Conservation (phyloP, 768 basidiomycete genomes). For the Heimioporus sp. region DNA sequence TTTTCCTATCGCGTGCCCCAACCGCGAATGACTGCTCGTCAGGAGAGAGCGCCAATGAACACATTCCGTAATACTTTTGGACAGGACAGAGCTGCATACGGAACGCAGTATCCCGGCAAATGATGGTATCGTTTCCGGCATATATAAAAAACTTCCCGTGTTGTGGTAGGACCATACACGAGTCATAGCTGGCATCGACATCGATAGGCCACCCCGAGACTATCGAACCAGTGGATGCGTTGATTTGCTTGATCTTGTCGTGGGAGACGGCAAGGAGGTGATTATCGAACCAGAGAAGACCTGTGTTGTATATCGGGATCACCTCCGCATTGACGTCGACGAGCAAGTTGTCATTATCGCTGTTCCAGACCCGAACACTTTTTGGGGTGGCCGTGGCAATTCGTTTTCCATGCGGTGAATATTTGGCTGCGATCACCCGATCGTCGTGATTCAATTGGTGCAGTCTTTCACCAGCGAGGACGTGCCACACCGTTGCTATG, state of each 20-base stretch:
- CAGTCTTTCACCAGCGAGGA: not conserved
- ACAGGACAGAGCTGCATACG: not conserved
- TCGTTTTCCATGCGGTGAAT: not conserved
- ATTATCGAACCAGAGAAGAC: conserved; percentile 1
- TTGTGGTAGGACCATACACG: not conserved
- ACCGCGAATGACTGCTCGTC: not conserved
- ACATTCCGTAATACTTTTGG: not conserved
- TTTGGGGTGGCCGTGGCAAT: conserved; percentile 2
- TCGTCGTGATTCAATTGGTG: not conserved
- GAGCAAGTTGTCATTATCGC: not conserved
- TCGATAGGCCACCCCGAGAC: not conserved
- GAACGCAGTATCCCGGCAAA: not conserved
- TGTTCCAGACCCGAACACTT: not conserved
- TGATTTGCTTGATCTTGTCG: not conserved
- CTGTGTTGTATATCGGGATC: not conserved
- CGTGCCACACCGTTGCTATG: not conserved
- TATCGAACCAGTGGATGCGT: not conserved
- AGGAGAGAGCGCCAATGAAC: not conserved
- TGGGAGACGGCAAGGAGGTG: not conserved
- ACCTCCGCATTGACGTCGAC: not conserved
- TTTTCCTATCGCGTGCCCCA: not conserved
- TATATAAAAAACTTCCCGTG: not conserved
- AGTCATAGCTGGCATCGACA: not conserved
- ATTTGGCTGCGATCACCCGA: not conserved
- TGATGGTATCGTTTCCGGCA: not conserved